phyloP scores from a whole-genome alignment of 2,329 filamentous ascomycete genomes.

The Aspergillus sp. region DNA sequence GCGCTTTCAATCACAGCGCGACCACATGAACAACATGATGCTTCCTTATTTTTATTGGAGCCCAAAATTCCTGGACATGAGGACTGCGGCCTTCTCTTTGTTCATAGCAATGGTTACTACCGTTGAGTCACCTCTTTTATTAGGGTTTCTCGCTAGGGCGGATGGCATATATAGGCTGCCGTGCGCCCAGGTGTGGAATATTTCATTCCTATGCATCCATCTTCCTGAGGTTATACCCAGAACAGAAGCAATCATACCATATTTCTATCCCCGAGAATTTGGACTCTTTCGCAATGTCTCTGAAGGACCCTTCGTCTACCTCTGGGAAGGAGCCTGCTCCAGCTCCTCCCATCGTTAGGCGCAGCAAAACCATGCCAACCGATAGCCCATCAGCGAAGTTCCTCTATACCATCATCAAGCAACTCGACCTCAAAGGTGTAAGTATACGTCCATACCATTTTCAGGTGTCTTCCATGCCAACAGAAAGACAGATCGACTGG shows the following conservation, averaged over 20 bases:
- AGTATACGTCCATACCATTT: slow-evolving; percentile 11
- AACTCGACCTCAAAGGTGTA: slow-evolving; percentile 54
- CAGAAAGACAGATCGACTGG: slow-evolving; percentile 52
- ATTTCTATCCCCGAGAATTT: no score
- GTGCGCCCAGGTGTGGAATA: slow-evolving; percentile 18
- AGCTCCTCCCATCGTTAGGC: slow-evolving; percentile 36
- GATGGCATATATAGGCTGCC: slow-evolving; percentile 13
- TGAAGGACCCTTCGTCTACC: slow-evolving; percentile 18
- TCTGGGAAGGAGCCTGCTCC: not conserved
- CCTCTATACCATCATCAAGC: slow-evolving; percentile 57
- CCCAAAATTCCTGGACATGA: not conserved
- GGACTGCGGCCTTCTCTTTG: not conserved
- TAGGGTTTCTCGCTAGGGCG: not conserved
- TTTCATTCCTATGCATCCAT: slow-evolving; percentile 6
- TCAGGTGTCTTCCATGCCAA: slow-evolving; percentile 12
- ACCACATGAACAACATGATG: not conserved
- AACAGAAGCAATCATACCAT: not conserved
- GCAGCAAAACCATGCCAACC: slow-evolving; percentile 46
- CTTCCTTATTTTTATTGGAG: not conserved
- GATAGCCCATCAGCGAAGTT: slow-evolving; percentile 53
- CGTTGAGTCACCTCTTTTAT: not conserved
- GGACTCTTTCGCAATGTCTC: not conserved
- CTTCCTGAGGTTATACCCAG: not conserved
- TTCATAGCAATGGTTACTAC: not conserved
- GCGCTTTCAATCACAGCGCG: not conserved